Percentiles rank a stretch among this genome's conserved stretches.
phyloP scores from a whole-genome alignment of 192 early-diverging fungal species.

The Coemansia umbellata region DNA sequence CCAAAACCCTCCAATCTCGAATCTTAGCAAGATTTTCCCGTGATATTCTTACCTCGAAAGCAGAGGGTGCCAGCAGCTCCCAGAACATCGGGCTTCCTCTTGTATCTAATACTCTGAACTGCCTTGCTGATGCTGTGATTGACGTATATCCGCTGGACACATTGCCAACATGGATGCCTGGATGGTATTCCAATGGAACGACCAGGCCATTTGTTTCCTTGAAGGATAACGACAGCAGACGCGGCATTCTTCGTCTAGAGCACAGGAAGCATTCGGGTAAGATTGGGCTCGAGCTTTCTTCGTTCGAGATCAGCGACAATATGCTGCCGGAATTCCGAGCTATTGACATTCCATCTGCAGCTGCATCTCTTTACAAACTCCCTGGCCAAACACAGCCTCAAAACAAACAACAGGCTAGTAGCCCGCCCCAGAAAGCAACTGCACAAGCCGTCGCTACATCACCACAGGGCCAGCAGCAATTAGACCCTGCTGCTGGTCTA shows the following conservation, averaged over 20 bases:
- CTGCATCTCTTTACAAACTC: neutral
- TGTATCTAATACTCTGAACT: neutral
- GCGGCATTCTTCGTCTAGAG: conserved; percentile 33
- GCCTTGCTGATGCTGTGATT: conserved; percentile 31
- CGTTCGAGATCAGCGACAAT: conserved; percentile 28
- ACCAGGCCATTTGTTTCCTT: conserved; percentile 18
- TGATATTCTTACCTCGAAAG: conserved; percentile 6
- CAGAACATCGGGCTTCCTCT: neutral
- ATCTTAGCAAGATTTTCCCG: conserved; percentile 33
- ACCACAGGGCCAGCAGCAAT: neutral
- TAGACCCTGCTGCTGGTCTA: conserved; percentile 72
- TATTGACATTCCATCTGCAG: neutral
- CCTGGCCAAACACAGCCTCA: neutral
- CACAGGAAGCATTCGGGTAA: conserved; percentile 41
- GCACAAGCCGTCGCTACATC: neutral
- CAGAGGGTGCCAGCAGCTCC: neutral
- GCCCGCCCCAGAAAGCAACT: neutral
- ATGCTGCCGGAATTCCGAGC: conserved; percentile 14
- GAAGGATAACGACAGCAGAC: conserved; percentile 22
- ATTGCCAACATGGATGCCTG: conserved; percentile 44
- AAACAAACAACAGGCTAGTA: neutral
- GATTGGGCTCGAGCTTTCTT: conserved; percentile 29
- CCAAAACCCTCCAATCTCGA: conserved; percentile 5
- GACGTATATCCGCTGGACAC: conserved; percentile 28
- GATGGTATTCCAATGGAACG: conserved; percentile 44